Evolutionary conservation across 164 flowering plant genomes (phyloP), one percentile per base, ranked within the genome.

Genomic region (Buxus sempervirens): DNA sequence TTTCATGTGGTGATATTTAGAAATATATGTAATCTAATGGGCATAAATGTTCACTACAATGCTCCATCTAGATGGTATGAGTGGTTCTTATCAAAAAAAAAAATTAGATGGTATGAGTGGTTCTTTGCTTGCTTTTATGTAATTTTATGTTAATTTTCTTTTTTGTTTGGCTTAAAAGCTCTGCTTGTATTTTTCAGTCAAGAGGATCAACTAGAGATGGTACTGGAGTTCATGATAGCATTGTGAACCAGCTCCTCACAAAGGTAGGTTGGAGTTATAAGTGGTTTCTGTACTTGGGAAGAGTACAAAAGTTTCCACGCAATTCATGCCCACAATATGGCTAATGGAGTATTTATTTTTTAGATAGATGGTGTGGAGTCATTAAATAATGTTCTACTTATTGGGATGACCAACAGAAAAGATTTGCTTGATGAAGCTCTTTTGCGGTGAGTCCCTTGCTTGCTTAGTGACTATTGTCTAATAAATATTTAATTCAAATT

Each of bases 321-420:
- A 53, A 36, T 60, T 13, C 27, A 68, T 51, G 12, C 45, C 45
- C 23, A 41, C 41, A 9, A 54, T 20, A 1, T 25, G 20, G 55
- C 73, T 74, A 45, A 70, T 48, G 42, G 58, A 58, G 62, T 60
- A 54, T 22, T 77, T 72, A 23, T 62, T 73, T 64, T 76, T 32
- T 82, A 93, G 97, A 95, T 95, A 73, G 98, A 95, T 82, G 96
- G 97, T 60, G 98, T 95, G 73, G 98, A 95, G 79, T 78, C 98
- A 14, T 74, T 95, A 71, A 95, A 95, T 71, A 95, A 95, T 83
- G 98, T 95, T 61, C 78, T 95, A 82, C 94, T 95, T 65, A 95
- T 95, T 77, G 97, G 98, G 65, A 95, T 95, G 98, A 95, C 98
- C 54, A 95, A 95, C 82, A 85, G 98, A 77, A 95, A 88, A 75